These are phyloP conservation scores for Agaricus blazei DNA, from an alignment of 768 basidiomycete species.

Conservation along the genomic window DNA sequence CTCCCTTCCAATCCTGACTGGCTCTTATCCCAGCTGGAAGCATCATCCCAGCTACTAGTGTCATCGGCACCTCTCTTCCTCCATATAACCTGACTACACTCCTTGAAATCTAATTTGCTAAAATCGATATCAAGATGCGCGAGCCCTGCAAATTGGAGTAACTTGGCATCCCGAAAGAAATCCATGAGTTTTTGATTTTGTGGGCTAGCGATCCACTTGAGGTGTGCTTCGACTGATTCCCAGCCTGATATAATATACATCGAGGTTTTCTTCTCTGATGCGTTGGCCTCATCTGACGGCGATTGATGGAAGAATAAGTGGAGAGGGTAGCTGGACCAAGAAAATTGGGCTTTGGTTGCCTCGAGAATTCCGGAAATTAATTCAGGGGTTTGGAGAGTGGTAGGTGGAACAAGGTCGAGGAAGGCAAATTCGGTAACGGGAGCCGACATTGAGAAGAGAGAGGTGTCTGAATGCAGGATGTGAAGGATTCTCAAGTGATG, in stretches of 20 bases:
- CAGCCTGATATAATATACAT: slow-evolving; percentile 42
- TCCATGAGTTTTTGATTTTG: slow-evolving; percentile 32
- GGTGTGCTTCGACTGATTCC: slow-evolving; percentile 34
- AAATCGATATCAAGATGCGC: slow-evolving; percentile 37
- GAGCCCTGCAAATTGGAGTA: slow-evolving; percentile 28
- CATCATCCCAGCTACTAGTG: neutral
- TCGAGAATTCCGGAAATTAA: slow-evolving; percentile 24
- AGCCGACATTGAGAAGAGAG: neutral
- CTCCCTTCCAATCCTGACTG: neutral
- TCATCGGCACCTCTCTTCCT: neutral
- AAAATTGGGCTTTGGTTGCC: slow-evolving; percentile 29
- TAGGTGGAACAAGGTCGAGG: slow-evolving; percentile 27
- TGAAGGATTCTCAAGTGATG: too few species aligned
- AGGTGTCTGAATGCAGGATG: neutral
- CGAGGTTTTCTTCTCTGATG: neutral
- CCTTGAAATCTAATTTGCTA: slow-evolving; percentile 15
- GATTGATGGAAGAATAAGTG: slow-evolving; percentile 26
- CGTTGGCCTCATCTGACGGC: slow-evolving; percentile 15
- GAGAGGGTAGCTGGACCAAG: slow-evolving; percentile 37
- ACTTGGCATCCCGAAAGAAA: slow-evolving; percentile 18
- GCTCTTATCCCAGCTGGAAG: neutral
- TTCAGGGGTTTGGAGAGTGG: slow-evolving; percentile 22
- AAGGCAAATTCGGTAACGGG: slow-evolving; percentile 39
- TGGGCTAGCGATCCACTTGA: slow-evolving; percentile 35
- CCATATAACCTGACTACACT: slow-evolving; percentile 3